Conservation (phyloP, 202 grass and related monocot species). For the Saccharum hybrid region DNA sequence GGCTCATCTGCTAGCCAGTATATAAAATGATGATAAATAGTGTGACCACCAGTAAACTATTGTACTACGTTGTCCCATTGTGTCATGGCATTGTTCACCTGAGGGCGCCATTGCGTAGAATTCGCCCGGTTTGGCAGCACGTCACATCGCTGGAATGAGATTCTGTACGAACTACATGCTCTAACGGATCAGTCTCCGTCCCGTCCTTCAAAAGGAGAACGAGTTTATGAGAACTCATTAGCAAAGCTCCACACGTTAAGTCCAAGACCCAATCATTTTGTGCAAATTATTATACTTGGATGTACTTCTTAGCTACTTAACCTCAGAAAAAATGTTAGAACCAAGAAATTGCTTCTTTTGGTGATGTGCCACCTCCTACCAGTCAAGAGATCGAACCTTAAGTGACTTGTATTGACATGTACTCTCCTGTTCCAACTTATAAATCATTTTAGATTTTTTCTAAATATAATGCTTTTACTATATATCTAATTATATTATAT, state of each 20-base stretch:
- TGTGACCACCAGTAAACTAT: not conserved
- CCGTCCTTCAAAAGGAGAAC: not conserved
- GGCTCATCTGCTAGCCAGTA: not conserved
- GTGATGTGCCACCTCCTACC: not conserved
- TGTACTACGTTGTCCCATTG: not conserved
- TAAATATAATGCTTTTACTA: no score
- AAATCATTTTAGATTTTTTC: not conserved
- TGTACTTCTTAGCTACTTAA: not conserved
- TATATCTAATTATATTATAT: not conserved
- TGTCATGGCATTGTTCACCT: not conserved
- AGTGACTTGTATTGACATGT: not conserved
- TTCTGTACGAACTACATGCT: not conserved
- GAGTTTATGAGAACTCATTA: not conserved
- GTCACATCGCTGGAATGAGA: not conserved
- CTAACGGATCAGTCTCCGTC: not conserved
- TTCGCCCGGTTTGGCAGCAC: not conserved
- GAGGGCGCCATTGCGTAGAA: not conserved
- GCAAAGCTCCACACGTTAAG: not conserved
- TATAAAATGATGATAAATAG: not conserved
- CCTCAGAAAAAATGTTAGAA: not conserved
- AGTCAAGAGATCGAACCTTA: no score
- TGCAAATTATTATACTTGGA: not conserved
- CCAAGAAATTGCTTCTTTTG: not conserved
- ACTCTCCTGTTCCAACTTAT: not conserved
- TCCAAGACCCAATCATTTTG: not conserved